Percentiles rank a stretch among this genome's conserved stretches.
These are phyloP conservation scores for Crithidia acanthocephali DNA, from an alignment of 208 protist species.

Conservation along the genomic window DNA sequence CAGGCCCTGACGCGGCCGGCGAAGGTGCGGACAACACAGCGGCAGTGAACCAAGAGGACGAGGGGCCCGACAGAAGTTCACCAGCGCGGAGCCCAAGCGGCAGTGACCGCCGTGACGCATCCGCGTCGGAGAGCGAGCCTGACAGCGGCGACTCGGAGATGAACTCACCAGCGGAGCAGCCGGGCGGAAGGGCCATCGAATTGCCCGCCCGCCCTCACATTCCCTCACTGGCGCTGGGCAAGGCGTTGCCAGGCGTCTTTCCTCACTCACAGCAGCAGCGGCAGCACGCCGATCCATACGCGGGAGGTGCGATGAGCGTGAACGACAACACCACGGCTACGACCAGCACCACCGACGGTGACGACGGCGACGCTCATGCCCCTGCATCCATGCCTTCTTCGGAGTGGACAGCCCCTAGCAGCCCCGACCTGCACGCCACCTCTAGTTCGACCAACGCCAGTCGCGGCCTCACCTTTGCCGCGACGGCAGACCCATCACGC, in stretches of 20 bases:
- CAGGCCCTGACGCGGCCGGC: no score
- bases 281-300: neutral
- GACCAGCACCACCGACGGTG: neutral
- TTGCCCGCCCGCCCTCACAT: slow-evolving; percentile 13
- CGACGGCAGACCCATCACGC: neutral
- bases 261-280: slow-evolving; percentile 1
- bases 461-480: no score
- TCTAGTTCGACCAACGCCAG: neutral
- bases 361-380: neutral
- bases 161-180: slow-evolving; percentile 12
- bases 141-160: neutral
- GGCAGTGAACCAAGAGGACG: no score
- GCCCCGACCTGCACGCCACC: neutral
- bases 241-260: slow-evolving; percentile 11
- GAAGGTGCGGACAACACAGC: no score
- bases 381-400: neutral
- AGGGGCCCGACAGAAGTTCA: neutral
- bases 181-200: neutral
- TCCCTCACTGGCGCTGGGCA: slow-evolving; percentile 19
- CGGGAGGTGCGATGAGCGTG: neutral
- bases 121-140: neutral
- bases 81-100: neutral
- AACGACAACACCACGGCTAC: neutral
- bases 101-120: neutral
- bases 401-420: slow-evolving; percentile 8